Base-by-base conservation (phyloP, 2,329 filamentous ascomycete species). In the Aspergillus sp. region DNA sequence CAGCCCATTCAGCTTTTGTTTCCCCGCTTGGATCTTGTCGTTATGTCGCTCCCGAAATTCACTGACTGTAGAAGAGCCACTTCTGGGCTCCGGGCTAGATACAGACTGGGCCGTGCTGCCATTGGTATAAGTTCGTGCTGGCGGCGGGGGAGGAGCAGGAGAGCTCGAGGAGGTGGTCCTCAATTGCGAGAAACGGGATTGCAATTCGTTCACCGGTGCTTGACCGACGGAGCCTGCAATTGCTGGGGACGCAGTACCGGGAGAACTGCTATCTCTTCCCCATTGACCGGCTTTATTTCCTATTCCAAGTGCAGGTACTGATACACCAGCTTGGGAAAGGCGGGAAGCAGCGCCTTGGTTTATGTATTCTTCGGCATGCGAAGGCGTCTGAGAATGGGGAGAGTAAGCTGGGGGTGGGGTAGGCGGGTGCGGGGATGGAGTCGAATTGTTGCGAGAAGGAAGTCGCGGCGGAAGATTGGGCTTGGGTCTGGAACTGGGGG, bases 231-330 rank as follows among this genome's bases (percentile, higher is more conserved):
- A 69, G 17, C 64, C 63, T 47, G 57, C 60, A 54, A 60, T 59
- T 47, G 62, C 41, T 12, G 66, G 59, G 9, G 65, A 62, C 56
- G 63, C 13, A 66, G 72, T 62, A 68, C 58, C 30, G 17, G 60
- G 58, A 38, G 73, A 68, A 47, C 69, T 72, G 53, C 73, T 73
- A 61, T 72, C 69, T 66, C 48, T 28, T 13, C 23, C 21, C 48
- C 56, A 43, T 8, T 57, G 49, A 30, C 32, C 57, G 77, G 50
- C 71, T 32, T 60, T 60, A 55, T 67, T 65, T 4, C 87, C 88
- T 62, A 96, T 96, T 5, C 90, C 90, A 4, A 97, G 80, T 0
- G 85, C 89, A 0, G 92, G 89, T 0, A 97, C 91, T 0, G 88
- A 90, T 5, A 97, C 82, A 1, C 92, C 92, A 1, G 91, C 88